These are phyloP conservation scores for Fraxinus baroniana DNA, from an alignment of 305 asterid species.

Conservation along the genomic window DNA sequence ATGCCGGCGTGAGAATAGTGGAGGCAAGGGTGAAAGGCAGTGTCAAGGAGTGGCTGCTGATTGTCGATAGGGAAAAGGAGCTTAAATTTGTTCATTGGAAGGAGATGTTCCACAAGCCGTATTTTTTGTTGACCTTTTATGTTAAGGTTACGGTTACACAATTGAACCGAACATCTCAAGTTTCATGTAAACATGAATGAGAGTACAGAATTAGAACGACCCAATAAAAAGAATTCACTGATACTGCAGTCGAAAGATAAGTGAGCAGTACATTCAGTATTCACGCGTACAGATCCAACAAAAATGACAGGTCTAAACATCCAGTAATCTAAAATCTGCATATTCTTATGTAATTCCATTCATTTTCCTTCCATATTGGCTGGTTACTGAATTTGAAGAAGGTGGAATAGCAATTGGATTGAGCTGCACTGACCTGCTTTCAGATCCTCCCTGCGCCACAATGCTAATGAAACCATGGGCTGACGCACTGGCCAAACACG, in stretches of 20 bases:
- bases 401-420: conserved; percentile 57
- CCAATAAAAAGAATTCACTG: neutral
- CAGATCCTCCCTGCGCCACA: conserved; percentile 45
- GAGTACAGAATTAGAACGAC: neutral
- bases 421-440: conserved; percentile 56
- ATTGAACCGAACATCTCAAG: neutral
- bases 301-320: neutral
- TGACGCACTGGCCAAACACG: conserved; percentile 26
- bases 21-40: conserved; percentile 44
- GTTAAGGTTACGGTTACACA: conserved; percentile 37
- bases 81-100: conserved; percentile 55
- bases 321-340: neutral
- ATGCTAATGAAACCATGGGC: conserved; percentile 61
- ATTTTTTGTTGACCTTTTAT: conserved; percentile 59
- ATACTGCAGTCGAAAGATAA: neutral
- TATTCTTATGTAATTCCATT: neutral
- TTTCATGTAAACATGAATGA: neutral
- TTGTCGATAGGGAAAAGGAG: conserved; percentile 57
- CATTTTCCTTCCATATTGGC: neutral
- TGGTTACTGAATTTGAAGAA: conserved; percentile 57
- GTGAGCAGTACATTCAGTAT: neutral
- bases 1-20: conserved; percentile 54
- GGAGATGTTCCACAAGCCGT: conserved; percentile 45
- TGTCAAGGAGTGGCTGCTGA: conserved; percentile 45
- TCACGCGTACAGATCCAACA: neutral